Percentiles rank a stretch among this genome's conserved stretches.
Conservation (phyloP, 139 green algal species). For the Microglena sp. region DNA sequence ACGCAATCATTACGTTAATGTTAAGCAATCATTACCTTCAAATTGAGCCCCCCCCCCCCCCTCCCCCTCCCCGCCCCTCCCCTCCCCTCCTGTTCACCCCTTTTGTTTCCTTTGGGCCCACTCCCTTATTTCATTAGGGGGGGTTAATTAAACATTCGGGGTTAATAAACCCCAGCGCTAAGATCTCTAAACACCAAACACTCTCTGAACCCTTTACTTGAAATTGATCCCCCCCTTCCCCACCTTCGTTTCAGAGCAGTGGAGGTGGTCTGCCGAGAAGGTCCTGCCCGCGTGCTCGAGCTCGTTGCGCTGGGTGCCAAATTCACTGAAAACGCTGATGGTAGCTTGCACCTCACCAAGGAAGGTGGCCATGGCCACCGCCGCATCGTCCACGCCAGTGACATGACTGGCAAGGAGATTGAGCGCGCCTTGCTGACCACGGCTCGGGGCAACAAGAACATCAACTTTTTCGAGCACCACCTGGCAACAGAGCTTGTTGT, state of each 20-base stretch:
- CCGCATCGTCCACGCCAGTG: slow-evolving; percentile 89
- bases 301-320: slow-evolving; percentile 78
- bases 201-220: too few relatives aligned
- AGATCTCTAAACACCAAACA: too few relatives aligned
- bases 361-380: slow-evolving; percentile 89
- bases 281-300: slow-evolving; percentile 77
- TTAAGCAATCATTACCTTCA: too few relatives aligned
- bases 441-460: slow-evolving; percentile 56
- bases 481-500: slow-evolving; percentile 52
- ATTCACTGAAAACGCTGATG: slow-evolving; percentile 71
- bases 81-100: too few relatives aligned
- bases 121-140: too few relatives aligned
- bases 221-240: too few relatives aligned
- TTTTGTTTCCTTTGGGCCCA: too few relatives aligned
- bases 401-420: slow-evolving; percentile 73
- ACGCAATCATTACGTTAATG: too few relatives aligned
- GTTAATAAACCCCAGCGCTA: too few relatives aligned
- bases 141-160: too few relatives aligned
- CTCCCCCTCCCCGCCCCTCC: too few relatives aligned
- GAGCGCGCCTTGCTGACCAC: slow-evolving; percentile 75
- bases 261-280: slow-evolving; percentile 84
- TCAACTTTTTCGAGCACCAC: slow-evolving; percentile 50
- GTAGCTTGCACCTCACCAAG: slow-evolving; percentile 83
- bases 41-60: too few relatives aligned
- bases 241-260: slow-evolving; percentile 58